Evolutionary conservation across 2,329 filamentous ascomycete genomes (phyloP).

Genomic region (Alternaria ventricosa): DNA sequence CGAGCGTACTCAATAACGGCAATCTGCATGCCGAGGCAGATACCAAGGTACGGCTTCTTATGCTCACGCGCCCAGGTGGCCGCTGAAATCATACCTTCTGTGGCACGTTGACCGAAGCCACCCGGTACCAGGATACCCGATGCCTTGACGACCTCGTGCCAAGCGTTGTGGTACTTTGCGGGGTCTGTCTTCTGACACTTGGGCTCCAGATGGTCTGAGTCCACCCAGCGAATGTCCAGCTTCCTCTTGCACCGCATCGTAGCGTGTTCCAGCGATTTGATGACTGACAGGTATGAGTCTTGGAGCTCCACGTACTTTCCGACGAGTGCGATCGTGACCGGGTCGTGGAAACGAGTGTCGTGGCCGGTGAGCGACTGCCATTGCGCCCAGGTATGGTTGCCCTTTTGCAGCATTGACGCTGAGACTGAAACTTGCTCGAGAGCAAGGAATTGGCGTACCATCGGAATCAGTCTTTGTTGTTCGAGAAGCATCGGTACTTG

Average conservation of each 20-base stretch:
- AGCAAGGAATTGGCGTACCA: conserved; percentile 70
- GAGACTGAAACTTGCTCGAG: conserved; percentile 66
- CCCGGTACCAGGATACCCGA: conserved; percentile 73
- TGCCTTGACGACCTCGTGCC: conserved; percentile 78
- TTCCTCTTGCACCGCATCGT: conserved; percentile 85
- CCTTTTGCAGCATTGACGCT: conserved; percentile 64
- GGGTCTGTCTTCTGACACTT: conserved; percentile 67
- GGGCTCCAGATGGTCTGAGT: conserved; percentile 82
- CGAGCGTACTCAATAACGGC: conserved; percentile 89
- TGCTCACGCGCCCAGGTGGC: conserved; percentile 87
- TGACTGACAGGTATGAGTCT: conserved; percentile 84
- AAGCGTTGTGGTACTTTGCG: conserved; percentile 81
- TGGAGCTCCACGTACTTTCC: conserved; percentile 89
- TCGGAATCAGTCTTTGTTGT: conserved; percentile 74
- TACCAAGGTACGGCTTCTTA: conserved; percentile 81
- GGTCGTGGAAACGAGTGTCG: conserved; percentile 70
- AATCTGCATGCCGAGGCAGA: conserved; percentile 92
- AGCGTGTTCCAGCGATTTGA: conserved; percentile 88
- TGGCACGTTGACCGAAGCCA: conserved; percentile 82
- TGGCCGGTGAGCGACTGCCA: conserved; percentile 77
- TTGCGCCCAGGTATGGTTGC: conserved; percentile 73
- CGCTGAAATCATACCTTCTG: conserved; percentile 86
- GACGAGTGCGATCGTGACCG: conserved; percentile 82
- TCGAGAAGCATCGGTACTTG: conserved; percentile 93
- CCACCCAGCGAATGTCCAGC: conserved; percentile 82